phyloP scores from a whole-genome alignment of 257 asterid species.

The Galeopsis tetrahit region DNA sequence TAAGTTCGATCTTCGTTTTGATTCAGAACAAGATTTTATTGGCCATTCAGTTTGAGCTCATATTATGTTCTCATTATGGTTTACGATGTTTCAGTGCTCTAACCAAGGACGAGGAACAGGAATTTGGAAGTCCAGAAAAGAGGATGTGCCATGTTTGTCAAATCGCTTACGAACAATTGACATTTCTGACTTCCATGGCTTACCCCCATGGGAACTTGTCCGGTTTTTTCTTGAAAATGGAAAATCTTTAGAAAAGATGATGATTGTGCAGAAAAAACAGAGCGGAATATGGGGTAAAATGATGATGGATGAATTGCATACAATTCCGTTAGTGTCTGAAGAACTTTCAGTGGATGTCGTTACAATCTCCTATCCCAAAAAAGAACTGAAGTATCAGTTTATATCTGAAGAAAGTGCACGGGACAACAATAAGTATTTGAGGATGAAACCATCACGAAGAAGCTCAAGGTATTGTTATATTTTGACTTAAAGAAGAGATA shows the following conservation, averaged over 20 bases:
- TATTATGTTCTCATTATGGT: background rate
- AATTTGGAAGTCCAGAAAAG: conserved; percentile 28
- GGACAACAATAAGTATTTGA: conserved; percentile 3
- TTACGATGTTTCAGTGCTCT: conserved; percentile 9
- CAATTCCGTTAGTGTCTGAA: conserved; percentile 29
- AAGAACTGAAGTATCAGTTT: conserved; percentile 6
- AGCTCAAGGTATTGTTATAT: conserved; percentile 33
- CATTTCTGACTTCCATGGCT: background rate
- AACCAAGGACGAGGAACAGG: background rate
- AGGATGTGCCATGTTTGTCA: conserved; percentile 11
- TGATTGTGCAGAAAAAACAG: background rate
- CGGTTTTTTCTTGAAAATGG: conserved; percentile 34
- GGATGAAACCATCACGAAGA: background rate
- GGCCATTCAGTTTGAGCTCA: conserved; percentile 1
- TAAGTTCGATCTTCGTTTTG: background rate
- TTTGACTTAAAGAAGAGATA: background rate
- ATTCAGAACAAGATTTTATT: background rate
- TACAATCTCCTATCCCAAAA: conserved; percentile 24
- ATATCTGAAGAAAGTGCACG: background rate
- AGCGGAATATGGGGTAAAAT: background rate
- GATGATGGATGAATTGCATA: conserved; percentile 2
- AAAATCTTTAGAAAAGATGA: conserved; percentile 21
- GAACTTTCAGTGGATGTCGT: conserved; percentile 17
- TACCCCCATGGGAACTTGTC: background rate
- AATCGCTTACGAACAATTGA: conserved; percentile 15